Evolutionary conservation across 2,329 filamentous ascomycete genomes (phyloP).

Genomic region (Pleochaeta shiraiana): DNA sequence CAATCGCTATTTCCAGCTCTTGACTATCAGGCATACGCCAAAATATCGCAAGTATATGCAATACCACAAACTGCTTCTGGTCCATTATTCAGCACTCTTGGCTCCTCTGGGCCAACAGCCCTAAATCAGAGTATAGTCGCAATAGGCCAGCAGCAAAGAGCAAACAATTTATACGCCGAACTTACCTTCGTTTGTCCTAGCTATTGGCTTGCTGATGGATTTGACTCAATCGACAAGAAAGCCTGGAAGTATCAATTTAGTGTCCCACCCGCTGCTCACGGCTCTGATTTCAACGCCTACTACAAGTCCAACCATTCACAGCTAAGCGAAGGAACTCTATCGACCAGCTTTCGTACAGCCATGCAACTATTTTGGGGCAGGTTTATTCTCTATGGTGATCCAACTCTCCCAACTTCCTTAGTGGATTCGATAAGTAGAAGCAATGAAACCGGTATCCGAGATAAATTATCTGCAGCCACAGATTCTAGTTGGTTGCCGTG

Average conservation of each 20-base stretch:
- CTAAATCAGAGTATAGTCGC: conserved; percentile 6
- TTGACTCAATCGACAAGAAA: conserved; percentile 15
- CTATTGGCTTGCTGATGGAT: conserved; percentile 29
- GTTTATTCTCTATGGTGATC: conserved; percentile 7
- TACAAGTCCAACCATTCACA: conserved; percentile 8
- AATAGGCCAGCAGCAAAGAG: conserved; percentile 27
- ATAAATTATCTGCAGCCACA: not conserved
- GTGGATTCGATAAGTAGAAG: not conserved
- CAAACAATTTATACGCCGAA: conserved; percentile 28
- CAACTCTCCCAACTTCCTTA: conserved; percentile 6
- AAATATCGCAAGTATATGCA: not conserved
- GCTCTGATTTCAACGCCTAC: conserved; percentile 18
- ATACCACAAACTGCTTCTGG: not conserved
- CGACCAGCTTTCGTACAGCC: not conserved
- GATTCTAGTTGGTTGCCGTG: conserved; percentile 6
- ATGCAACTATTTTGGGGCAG: conserved; percentile 8
- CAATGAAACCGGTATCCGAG: not conserved
- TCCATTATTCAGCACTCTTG: conserved; percentile 5
- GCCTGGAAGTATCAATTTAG: conserved; percentile 25
- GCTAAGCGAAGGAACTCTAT: conserved; percentile 5
- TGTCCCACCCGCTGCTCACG: conserved; percentile 19
- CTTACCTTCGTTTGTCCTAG: conserved; percentile 30
- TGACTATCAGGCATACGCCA: not conserved
- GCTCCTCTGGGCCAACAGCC: conserved; percentile 6
- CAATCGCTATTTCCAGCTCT: not conserved